These are phyloP conservation scores for Erodium chrysanthum DNA, from an alignment of 441 rosid species.

Conservation along the genomic window DNA sequence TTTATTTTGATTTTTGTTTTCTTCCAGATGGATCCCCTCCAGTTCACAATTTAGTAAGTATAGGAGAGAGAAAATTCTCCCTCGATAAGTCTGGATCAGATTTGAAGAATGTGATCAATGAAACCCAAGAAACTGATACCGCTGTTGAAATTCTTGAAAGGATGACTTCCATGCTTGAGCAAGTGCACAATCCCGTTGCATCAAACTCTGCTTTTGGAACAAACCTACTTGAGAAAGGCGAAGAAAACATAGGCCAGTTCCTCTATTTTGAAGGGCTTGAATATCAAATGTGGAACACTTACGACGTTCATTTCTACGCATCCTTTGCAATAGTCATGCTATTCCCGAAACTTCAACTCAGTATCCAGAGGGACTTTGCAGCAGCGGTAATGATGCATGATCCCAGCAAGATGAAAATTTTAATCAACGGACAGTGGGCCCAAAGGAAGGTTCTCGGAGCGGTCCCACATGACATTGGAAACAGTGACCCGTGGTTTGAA, in stretches of 20 bases:
- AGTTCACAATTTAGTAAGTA: slow-evolving; percentile 46
- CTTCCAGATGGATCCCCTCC: slow-evolving; percentile 66
- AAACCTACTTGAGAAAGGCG: slow-evolving; percentile 68
- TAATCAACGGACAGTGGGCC: slow-evolving; percentile 51
- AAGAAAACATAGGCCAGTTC: slow-evolving; percentile 89
- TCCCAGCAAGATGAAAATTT: slow-evolving; percentile 47
- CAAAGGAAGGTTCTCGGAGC: slow-evolving; percentile 78
- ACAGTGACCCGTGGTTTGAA: slow-evolving; percentile 78
- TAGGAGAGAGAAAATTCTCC: slow-evolving; percentile 54
- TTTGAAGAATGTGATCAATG: slow-evolving; percentile 24
- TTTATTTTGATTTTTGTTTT: slow-evolving; percentile 7
- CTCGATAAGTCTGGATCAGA: slow-evolving; percentile 45
- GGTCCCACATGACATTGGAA: slow-evolving; percentile 83
- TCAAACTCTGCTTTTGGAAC: slow-evolving; percentile 76
- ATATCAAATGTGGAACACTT: slow-evolving; percentile 91
- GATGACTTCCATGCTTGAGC: slow-evolving; percentile 51
- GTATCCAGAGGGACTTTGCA: slow-evolving; percentile 69
- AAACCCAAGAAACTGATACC: slow-evolving; percentile 29
- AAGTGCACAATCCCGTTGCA: slow-evolving; percentile 48
- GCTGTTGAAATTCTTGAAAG: slow-evolving; percentile 57
- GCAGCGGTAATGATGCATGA: slow-evolving; percentile 89
- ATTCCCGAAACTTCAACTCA: not conserved
- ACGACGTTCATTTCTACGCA: slow-evolving; percentile 13
- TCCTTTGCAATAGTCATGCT: not conserved
- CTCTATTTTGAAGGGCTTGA: slow-evolving; percentile 83